Evolutionary conservation across 2,329 filamentous ascomycete genomes (phyloP), one percentile per base, ranked within the genome.

Genomic region (Coniella lustricola): DNA sequence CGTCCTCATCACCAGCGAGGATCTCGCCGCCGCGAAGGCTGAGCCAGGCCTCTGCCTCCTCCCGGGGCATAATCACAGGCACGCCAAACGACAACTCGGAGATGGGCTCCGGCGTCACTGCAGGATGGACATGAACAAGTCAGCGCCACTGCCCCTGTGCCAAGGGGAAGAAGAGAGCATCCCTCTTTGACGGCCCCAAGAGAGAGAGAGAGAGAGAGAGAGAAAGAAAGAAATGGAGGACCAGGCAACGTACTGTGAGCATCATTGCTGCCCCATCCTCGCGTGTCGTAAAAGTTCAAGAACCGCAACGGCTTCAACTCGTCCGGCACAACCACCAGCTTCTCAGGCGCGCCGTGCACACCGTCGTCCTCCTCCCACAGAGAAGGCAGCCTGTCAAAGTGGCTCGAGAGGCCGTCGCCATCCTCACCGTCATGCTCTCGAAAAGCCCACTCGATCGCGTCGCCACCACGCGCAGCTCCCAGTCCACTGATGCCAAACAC

Each of bases 291-390:
- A 14, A 43, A 43, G 44, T 56, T 55, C n/a, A 56, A 35, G 18
- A 47, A 56, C 7, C 48, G 48, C 13, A 56, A 41, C n/a, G 54
- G 52, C 9, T 46, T 46, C 41, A 46, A 21, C 16, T 50, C 42
- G 38, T 52, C 50, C 1, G 50, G 47, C n/a, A 50, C 13, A 17
- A 52, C 46, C 8, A 29, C 39, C 17, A 47, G 31, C 4, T 49
- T 2, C 61, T 65, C 4, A 5, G 10, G 25, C 25, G 25, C 10
- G 60, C 48, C 18, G 56, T 50, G 18, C 3, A 52, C 54, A 5
- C 49, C 52, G 14, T 57, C 54, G 17, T 50, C 49, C 2, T 53
- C 54, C 12, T 47, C 40, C n/a, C n/a, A 14, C 22, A 47, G 38
- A 31, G 25, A 36, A 3, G 36, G 25, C 20, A 52, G 54, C 29